A percentile compares a stretch with the other conserved stretches of the same genome.
Evolutionary conservation across 352 stramenopile species (phyloP).

Genomic region (Blastocystis sp.): DNA sequence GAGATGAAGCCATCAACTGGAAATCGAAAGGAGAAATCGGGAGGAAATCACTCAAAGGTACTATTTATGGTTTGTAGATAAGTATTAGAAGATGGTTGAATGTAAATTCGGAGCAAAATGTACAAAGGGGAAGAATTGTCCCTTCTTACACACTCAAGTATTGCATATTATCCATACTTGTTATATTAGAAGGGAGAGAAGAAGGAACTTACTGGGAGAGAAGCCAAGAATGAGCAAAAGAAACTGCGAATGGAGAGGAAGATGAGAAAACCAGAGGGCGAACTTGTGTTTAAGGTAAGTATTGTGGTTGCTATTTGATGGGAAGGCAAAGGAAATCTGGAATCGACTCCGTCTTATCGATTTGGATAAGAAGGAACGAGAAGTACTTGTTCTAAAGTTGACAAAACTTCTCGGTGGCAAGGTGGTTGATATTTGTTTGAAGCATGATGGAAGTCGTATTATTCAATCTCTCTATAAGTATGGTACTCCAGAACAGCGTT

Average conservation of each 20-base stretch:
- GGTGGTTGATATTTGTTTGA: constrained; percentile 50
- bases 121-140: constrained; percentile 57
- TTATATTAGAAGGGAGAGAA: constrained; percentile 15
- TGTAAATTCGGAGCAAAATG: constrained; percentile 53
- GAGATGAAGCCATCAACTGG: not conserved
- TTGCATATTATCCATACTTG: not conserved
- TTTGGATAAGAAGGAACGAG: constrained; percentile 40
- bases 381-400: constrained; percentile 29
- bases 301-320: not conserved
- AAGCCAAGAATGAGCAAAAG: constrained; percentile 60
- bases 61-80: not conserved
- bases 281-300: constrained; percentile 49
- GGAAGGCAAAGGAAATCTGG: constrained; percentile 61
- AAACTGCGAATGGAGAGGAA: constrained; percentile 49
- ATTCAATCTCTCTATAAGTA: constrained; percentile 61
- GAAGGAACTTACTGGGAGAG: constrained; percentile 23
- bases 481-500: constrained; percentile 43
- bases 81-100: constrained; percentile 57
- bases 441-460: constrained; percentile 61
- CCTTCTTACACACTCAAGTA: constrained; percentile 41
- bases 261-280: constrained; percentile 48
- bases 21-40: not conserved
- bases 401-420: constrained; percentile 54
- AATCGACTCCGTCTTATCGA: constrained; percentile 47
- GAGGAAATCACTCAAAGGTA: constrained; percentile 18